phyloP scores from a whole-genome alignment of 2,329 filamentous ascomycete genomes.

The Fusarium guadeloupense region DNA sequence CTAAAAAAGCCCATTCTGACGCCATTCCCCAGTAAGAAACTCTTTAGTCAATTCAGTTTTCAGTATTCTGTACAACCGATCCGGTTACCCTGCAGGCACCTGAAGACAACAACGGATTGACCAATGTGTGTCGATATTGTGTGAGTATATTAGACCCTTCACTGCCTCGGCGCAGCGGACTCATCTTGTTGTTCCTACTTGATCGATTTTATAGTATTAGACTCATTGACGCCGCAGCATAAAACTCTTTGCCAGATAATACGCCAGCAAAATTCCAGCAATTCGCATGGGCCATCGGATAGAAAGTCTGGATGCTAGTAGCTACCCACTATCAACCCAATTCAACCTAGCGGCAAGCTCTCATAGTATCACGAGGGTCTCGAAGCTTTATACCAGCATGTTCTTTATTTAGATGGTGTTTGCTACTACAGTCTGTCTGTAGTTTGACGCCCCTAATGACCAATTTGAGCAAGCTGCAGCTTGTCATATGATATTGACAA shows the following conservation, averaged over 20 bases:
- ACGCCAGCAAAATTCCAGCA: neutral
- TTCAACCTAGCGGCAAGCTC: conserved; percentile 9
- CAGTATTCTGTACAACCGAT: conserved; percentile 7
- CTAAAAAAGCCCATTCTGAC: conserved; percentile 35
- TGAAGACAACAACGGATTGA: neutral
- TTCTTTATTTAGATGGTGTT: neutral
- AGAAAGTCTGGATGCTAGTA: conserved; percentile 2
- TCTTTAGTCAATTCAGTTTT: conserved; percentile 19
- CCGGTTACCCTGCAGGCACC: conserved; percentile 31
- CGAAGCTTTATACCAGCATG: neutral
- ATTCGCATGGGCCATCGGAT: neutral
- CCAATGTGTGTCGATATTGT: no score
- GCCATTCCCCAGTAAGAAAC: conserved; percentile 30
- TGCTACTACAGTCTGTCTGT: neutral
- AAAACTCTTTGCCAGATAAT: neutral
- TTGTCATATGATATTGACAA: neutral
- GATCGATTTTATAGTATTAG: neutral
- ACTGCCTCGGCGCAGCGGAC: no score
- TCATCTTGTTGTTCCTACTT: neutral
- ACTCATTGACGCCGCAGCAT: neutral
- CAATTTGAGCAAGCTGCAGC: conserved; percentile 20
- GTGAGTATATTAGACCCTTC: no score
- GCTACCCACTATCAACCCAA: conserved; percentile 1
- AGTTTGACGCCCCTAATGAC: conserved; percentile 20
- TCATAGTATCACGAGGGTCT: conserved; percentile 18